Evolutionary conservation across 257 asterid species (phyloP), one percentile per base, ranked within the genome.

Genomic region (Datura wrightii): DNA sequence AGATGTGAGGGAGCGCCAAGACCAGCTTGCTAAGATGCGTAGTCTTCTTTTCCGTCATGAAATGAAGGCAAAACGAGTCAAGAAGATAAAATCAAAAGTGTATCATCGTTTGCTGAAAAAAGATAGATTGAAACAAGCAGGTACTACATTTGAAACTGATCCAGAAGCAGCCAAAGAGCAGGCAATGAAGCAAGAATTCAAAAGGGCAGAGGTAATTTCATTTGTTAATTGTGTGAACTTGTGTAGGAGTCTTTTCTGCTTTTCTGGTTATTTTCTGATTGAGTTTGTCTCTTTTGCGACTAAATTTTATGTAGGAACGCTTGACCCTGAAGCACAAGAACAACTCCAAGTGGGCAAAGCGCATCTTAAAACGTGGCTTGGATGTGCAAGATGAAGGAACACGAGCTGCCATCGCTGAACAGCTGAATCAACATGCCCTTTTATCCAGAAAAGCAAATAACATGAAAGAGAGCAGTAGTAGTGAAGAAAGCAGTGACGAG

Each of bases 61-160:
- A 89, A 41, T 93, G 88, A 93, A 93, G 87, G 90, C 94, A 39
- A 96, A 93, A 84, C 94, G 98, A 72, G 72, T 94, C 34, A 93
- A 92, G 82, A 96, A 94, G 89, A 96, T 96, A 41, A 96, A 96
- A 90, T 96, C 98, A 42, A 96, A 94, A 91, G 92, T 97, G 62
- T 94, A 92, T 88, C 99, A 90, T 83, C 92, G 98, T 34, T 80
- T 92, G 85, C 79, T 88, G 88, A 94, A 96, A 90, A 96, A 93
- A 86, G 98, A 90, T 84, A 91, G 85, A 79, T 83, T 62, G 83
- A 96, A 94, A 87, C 92, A 91, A 81, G 85, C 90, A 55, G 91
- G 86, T 79, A 82, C 86, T 82, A 88, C 90, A 6, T 65, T 88
- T 82, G 93, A 88, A 56, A 89, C 93, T 90, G 97, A 96, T 88